Evolutionary conservation across 2,329 filamentous ascomycete genomes (phyloP), one percentile per base, ranked within the genome.

Genomic region (Claviceps humidiphila): DNA sequence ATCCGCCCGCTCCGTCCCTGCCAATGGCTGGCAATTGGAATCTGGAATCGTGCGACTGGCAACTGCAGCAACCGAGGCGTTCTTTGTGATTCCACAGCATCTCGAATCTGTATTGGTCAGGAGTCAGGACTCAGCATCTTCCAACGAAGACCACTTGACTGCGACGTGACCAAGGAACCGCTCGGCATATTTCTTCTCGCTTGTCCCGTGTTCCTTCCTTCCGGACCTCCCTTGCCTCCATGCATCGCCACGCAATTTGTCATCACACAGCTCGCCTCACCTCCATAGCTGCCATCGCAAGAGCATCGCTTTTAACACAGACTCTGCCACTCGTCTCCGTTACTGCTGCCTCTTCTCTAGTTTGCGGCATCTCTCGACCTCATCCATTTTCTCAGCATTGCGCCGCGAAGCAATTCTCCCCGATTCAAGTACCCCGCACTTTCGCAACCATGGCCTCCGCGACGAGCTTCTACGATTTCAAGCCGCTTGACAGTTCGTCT

Each of bases 381-480:
- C 44, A 41, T 26, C 52, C 40, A 13, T 47, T 48, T 37, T 5
- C 47, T 7, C 24, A 40, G 14, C 38, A 47, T 46, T 39, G 16
- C 22, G 16, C 43, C 39, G 20, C 34, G 14, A 38, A 20, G 40
- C 42, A 42, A 40, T 30, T 9, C 22, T 13, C 34, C 22, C 22
- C 26, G 16, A 22, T 41, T 17, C 14, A 52, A 41, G 48, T 52
- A 55, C 43, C 49, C 44, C 50, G 48, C 43, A 24, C 48, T 43
- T 50, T 45, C 4, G 51, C 56, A 53, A 65, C 56, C 42, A 72
- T 72, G 69, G 61, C 69, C 53, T 70, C 69, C 44, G 69, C 69
- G 49, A 66, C 68, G 37, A 61, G 56, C 59, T 88, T 95, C 68
- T 93, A 85, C 76, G 85, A 90, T 67, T 94, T 94, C 71, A 87